Base-by-base conservation (phyloP, 1,139 yeast genomes). In the Hemisphaericaspora xylanilytica region DNA sequence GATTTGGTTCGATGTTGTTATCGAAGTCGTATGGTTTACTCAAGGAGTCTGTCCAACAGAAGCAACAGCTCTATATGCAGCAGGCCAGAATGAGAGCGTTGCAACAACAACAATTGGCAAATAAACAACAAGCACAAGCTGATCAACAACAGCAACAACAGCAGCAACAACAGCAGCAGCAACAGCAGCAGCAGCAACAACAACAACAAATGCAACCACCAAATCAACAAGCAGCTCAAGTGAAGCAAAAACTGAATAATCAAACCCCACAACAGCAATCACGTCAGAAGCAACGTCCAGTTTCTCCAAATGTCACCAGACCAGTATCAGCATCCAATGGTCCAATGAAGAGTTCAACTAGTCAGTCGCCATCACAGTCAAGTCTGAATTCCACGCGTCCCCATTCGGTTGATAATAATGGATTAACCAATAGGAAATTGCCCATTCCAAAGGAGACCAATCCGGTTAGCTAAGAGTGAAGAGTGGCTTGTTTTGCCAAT, bases 1-100 rank as follows among this genome's bases (percentile, higher is more conserved):
- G 97, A 45, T 89, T 90, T 61, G 96, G 97, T 5, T 81, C 95
- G 4, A 88, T 89, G 96, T 64, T 90, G 32, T 70, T 89, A 35
- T 81, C 94, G 4, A 90, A 90, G 59, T 83, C 96, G 0, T 86
- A 85, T 55, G 97, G 85, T 37, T 63, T 82, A 61, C 59, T 75
- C 65, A 56, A 78, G 37, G 80, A 73, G 49, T 70, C 76, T 9
- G 78, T 56, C 56, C 75, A 70, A 45, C 75, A 70, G 50, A 60
- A 71, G 38, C 73, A 67, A 52, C 75, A 68, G 45, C 55, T 60
- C 15, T 61, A 59, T 45, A 55, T 70, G 24, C 75, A 70, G 44
- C 69, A 74, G 57, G 70, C 75, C 32, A 59, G 76, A 56, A 59
- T 67, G 61, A 55, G 78, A 39, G 67, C 75, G 5, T 56, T 73